phyloP scores from a whole-genome alignment of 345 rosid genomes.

The Eucalyptus polybractea region DNA sequence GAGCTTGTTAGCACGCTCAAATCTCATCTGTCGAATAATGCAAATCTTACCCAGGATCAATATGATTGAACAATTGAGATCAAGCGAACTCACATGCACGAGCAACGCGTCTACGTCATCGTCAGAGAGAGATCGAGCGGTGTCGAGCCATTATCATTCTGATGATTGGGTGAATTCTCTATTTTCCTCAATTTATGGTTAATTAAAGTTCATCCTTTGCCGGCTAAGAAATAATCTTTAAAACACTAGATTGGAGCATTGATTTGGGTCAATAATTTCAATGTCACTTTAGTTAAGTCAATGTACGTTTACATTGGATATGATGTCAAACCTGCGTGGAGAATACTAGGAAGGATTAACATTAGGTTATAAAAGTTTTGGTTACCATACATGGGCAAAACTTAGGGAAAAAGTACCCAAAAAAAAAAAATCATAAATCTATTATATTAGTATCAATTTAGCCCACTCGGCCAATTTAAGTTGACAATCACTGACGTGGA shows the following conservation, averaged over 20 bases:
- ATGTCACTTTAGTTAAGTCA: not conserved
- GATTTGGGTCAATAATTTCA: not conserved
- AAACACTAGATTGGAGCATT: not conserved
- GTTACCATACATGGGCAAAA: not conserved
- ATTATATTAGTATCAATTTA: no score
- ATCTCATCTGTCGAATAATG: not conserved
- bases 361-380: not conserved
- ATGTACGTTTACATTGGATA: not conserved
- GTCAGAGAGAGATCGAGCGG: not conserved
- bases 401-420: no score
- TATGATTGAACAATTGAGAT: not conserved
- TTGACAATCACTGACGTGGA: rapidly evolving
- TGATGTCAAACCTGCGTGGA: not conserved
- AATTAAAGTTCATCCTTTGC: not conserved
- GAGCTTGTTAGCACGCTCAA: not conserved
- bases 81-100: not conserved
- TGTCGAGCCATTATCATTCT: not conserved
- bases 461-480: rapidly evolving
- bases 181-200: not conserved
- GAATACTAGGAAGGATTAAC: not conserved
- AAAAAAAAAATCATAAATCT: not conserved
- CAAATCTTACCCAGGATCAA: not conserved
- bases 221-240: not conserved
- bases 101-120: not conserved
- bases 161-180: not conserved